Percentiles rank a stretch among this genome's conserved stretches.
Conservation (phyloP, 768 basidiomycete genomes). For the Agrocybe chaxingu region DNA sequence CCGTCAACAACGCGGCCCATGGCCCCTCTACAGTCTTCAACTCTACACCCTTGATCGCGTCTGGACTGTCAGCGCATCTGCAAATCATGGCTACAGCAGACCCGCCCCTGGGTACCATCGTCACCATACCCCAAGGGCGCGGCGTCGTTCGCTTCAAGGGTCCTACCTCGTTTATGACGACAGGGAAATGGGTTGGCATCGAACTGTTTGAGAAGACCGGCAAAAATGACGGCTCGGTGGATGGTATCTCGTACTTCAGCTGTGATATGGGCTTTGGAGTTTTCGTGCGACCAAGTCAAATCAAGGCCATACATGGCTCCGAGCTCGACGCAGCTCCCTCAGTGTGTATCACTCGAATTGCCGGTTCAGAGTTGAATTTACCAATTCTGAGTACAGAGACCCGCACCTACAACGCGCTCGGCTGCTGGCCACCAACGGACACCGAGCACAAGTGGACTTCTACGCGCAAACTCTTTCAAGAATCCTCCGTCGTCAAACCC, state of each 20-base stretch:
- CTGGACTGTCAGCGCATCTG: background rate
- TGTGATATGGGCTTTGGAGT: constrained; percentile 80
- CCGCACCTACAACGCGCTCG: constrained; percentile 21
- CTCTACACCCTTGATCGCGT: background rate
- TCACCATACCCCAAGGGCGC: constrained; percentile 72
- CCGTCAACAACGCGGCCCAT: constrained; percentile 8
- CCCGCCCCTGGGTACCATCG: constrained; percentile 62
- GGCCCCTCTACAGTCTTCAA: background rate
- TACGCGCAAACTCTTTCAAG: constrained; percentile 37
- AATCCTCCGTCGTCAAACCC: constrained; percentile 40
- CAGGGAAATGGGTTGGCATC: constrained; percentile 94
- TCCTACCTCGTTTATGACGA: constrained; percentile 66
- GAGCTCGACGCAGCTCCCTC: constrained; percentile 32
- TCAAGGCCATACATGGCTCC: constrained; percentile 56
- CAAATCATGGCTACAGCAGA: constrained; percentile 18
- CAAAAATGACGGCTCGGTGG: constrained; percentile 94
- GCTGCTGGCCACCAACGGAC: constrained; percentile 54
- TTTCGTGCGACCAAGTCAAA: constrained; percentile 85
- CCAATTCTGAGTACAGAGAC: constrained; percentile 10
- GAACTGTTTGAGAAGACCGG: constrained; percentile 81
- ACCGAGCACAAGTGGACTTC: constrained; percentile 41
- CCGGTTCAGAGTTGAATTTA: background rate
- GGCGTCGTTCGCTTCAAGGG: constrained; percentile 89
- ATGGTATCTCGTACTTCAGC: constrained; percentile 76
- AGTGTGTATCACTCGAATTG: constrained; percentile 8